These are phyloP conservation scores for Dioszegia hungarica DNA, from an alignment of 768 basidiomycete species.

Conservation along the genomic window DNA sequence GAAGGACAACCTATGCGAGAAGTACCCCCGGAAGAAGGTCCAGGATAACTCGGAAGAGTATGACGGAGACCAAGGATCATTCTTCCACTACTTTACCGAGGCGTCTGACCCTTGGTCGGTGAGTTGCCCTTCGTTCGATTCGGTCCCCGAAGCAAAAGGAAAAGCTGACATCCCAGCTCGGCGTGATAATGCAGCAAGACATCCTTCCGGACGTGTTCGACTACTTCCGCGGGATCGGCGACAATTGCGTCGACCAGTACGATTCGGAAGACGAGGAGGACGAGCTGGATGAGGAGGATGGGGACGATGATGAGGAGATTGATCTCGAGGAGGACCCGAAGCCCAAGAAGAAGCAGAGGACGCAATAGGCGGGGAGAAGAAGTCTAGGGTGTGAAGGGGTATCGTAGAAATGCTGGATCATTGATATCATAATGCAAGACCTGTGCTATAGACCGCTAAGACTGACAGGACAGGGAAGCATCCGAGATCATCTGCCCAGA, in stretches of 20 bases:
- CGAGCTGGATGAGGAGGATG: slow-evolving; percentile 38
- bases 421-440: too few species aligned
- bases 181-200: slow-evolving; percentile 27
- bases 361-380: neutral
- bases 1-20: slow-evolving; percentile 39
- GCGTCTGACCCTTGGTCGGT: slow-evolving; percentile 31
- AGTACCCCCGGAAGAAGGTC: slow-evolving; percentile 27
- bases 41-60: slow-evolving; percentile 20
- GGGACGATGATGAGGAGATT: slow-evolving; percentile 38
- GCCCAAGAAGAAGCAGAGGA: slow-evolving; percentile 36
- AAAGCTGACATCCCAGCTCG: slow-evolving; percentile 22
- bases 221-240: slow-evolving; percentile 40
- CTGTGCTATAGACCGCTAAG: too few species aligned
- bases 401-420: neutral
- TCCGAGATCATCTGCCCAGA: slow-evolving; percentile 1
- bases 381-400: neutral
- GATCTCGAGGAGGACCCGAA: slow-evolving; percentile 42
- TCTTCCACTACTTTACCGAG: slow-evolving; percentile 44
- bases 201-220: slow-evolving; percentile 36
- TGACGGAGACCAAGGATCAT: slow-evolving; percentile 45
- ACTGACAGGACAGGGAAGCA: too few species aligned
- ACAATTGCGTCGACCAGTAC: slow-evolving; percentile 28
- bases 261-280: slow-evolving; percentile 35
- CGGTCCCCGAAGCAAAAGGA: neutral
- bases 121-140: too few species aligned